phyloP scores from a whole-genome alignment of 495 filamentous ascomycete genomes.

The Aspergillus cavernicola region DNA sequence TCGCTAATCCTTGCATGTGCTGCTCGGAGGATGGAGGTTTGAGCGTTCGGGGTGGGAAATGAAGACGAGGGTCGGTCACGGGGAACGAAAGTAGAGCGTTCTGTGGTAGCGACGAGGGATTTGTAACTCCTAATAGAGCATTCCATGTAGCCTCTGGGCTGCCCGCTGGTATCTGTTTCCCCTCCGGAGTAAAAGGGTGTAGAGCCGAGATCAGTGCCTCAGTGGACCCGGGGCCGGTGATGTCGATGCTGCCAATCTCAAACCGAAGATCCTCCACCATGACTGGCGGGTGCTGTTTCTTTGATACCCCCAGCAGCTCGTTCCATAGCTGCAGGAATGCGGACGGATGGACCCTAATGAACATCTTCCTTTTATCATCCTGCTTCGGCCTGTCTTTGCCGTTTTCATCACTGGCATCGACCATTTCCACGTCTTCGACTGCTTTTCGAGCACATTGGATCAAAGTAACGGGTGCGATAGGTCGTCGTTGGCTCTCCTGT shows the following conservation, averaged over 20 bases:
- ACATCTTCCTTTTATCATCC: constrained; percentile 53
- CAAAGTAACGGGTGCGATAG: constrained; percentile 73
- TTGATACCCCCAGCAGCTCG: constrained; percentile 64
- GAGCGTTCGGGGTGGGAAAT: constrained; percentile 55
- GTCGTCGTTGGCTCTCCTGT: constrained; percentile 44
- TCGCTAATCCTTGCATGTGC: constrained; percentile 48
- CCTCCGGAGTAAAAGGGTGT: constrained; percentile 45
- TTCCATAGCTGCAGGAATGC: constrained; percentile 83
- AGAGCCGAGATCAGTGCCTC: constrained; percentile 74
- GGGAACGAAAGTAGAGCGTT: constrained; percentile 70
- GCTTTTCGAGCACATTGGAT: constrained; percentile 54
- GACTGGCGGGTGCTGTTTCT: constrained; percentile 66
- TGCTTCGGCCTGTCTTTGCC: constrained; percentile 26
- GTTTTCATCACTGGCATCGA: constrained; percentile 22
- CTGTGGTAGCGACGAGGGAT: constrained; percentile 69
- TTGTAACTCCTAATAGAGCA: constrained; percentile 65
- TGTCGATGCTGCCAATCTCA: constrained; percentile 90
- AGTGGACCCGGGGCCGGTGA: constrained; percentile 78
- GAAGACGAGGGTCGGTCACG: constrained; percentile 74
- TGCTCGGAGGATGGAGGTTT: constrained; percentile 30
- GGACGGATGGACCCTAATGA: constrained; percentile 82
- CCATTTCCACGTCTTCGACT: constrained; percentile 36
- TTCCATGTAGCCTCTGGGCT: constrained; percentile 56
- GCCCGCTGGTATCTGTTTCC: constrained; percentile 24
- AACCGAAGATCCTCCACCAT: constrained; percentile 87